These are phyloP conservation scores for Gossypium bickii DNA, from an alignment of 345 rosid species.

Conservation along the genomic window DNA sequence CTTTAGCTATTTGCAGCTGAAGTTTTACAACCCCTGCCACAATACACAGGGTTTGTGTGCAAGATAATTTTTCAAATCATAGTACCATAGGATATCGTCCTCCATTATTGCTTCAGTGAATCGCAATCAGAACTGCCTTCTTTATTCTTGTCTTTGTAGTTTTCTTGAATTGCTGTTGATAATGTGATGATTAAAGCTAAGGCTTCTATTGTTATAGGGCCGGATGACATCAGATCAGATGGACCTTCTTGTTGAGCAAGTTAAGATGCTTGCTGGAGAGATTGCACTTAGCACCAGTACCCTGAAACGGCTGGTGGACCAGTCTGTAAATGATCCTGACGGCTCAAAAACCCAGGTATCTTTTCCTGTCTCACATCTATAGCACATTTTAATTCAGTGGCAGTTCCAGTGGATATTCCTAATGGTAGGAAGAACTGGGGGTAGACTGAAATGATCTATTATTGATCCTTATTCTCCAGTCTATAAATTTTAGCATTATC, in stretches of 20 bases:
- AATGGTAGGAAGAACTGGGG: not conserved
- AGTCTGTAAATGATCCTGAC: constrained; percentile 83
- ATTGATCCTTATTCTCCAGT: not conserved
- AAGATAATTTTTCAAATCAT: not conserved
- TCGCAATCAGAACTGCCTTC: not conserved
- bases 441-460: not conserved
- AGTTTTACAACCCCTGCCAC: not conserved
- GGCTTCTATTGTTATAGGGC: constrained; percentile 38
- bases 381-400: not conserved
- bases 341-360: constrained; percentile 72
- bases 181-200: not conserved
- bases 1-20: not conserved
- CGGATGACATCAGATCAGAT: constrained; percentile 83
- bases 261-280: constrained; percentile 99
- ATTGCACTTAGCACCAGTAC: constrained; percentile 92
- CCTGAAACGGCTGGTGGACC: constrained; percentile 89
- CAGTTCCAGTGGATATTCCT: constrained; percentile 6
- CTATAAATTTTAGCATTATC: not conserved
- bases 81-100: not conserved
- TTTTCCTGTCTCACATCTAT: constrained; percentile 9
- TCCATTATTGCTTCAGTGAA: not conserved
- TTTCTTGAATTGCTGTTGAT: constrained; percentile 1
- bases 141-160: not conserved
- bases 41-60: not conserved
- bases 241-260: constrained; percentile 98